Base-by-base conservation (phyloP, 2,329 filamentous ascomycete species). In the Esteya vermicola region DNA sequence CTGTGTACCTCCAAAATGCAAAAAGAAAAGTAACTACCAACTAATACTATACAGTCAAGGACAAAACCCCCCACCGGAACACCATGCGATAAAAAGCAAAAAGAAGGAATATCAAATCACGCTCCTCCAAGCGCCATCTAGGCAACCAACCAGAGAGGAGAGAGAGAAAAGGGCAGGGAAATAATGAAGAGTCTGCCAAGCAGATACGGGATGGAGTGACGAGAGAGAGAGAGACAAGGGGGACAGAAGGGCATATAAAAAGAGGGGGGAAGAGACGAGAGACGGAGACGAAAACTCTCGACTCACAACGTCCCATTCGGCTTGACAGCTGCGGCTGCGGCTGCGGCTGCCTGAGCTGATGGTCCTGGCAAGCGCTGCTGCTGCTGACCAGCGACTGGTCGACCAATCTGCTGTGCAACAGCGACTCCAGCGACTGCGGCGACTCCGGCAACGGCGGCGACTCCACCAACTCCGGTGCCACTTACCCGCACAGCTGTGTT, bases 41-140 rank as follows among this genome's bases (percentile, higher is more conserved):
- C 43, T 44, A 43, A 37, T 40, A 38, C 33, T 42, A 48, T 36
- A 48, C 28, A 42, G 33, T n/a, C n/a, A 41, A 25, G 21, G 22
- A 19, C 25, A 34, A 25, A 23, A 34, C 40, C 38, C 19, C 39
- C 41, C 38, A 19, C 39, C 41, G 20, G 36, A 45, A 46, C 44
- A 38, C 44, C 46, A 20, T 43, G 40, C 44, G 37, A 38, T 30
- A 32, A 16, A 9, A 23, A 23, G 7, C 33, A n/a, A 30, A 38
- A n/a, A 31, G 21, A 10, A 23, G 12, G 31, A 43, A 31, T 33
- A 31, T 20, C 14, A 42, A 37, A 30, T 36, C 30, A 18, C 13
- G n/a, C 27, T 39, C 22, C 33, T 19, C 21, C 25, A 35, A 40
- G 25, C 28, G 33, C 21, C 33, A 25, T 23, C 21, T 23, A 18